Percentiles rank a stretch among this genome's conserved stretches.
These are phyloP conservation scores for Myxozyma udenii DNA, from an alignment of 805 yeast species.

Conservation along the genomic window DNA sequence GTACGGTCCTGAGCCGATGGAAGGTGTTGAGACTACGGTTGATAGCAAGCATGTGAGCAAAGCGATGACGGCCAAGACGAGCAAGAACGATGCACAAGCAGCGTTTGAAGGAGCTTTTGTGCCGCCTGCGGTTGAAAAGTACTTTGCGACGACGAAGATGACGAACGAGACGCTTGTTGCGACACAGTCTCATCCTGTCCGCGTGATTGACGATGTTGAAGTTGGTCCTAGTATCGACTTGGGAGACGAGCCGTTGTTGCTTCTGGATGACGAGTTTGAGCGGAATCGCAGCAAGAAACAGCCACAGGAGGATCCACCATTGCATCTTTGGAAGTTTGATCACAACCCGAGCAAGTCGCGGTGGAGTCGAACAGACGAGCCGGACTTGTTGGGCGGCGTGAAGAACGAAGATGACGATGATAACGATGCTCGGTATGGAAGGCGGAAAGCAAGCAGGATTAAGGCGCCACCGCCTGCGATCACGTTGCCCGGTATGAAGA, in stretches of 20 bases:
- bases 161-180: no score
- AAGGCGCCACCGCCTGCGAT: no score
- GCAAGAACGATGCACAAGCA: no score
- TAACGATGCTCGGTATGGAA: neutral
- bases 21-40: neutral
- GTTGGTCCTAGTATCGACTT: neutral
- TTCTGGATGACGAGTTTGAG: neutral
- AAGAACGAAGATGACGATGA: neutral
- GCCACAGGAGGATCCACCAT: neutral
- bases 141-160: no score
- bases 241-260: neutral
- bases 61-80: no score
- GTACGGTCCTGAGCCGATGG: neutral
- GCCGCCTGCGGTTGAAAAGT: no score
- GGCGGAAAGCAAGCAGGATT: neutral
- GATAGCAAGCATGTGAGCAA: no score
- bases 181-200: no score
- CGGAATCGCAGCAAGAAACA: neutral
- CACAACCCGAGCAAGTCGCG: neutral
- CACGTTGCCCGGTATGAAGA: no score
- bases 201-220: slow-evolving; percentile 9
- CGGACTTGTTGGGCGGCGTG: neutral
- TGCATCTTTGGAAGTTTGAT: neutral
- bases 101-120: no score
- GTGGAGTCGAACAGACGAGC: neutral